A percentile compares a stretch with the other conserved stretches of the same genome.
Conservation (phyloP, 129 eudicot genomes). For the Lonicera japonica region DNA sequence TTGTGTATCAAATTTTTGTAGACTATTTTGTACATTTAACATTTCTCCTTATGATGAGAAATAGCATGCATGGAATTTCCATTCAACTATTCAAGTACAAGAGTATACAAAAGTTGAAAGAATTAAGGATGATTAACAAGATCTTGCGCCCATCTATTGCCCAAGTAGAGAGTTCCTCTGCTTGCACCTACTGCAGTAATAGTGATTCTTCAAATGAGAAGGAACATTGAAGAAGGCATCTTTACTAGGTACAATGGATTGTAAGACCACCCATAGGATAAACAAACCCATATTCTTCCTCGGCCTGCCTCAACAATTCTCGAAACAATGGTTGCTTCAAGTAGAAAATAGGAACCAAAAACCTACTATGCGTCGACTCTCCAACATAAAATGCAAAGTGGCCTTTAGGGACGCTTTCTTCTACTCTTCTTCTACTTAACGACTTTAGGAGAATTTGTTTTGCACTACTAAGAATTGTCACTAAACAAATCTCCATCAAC, state of each 20-base stretch:
- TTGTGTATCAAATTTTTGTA: too few species aligned
- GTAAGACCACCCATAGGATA: conserved; percentile 37
- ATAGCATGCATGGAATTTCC: too few species aligned
- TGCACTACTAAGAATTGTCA: conserved; percentile 6
- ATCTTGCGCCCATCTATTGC: too few species aligned
- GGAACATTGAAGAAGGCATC: conserved; percentile 9
- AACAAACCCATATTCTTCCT: conserved; percentile 31
- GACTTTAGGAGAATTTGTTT: conserved; percentile 17
- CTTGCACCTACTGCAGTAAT: too few species aligned
- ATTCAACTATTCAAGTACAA: too few species aligned
- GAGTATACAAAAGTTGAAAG: too few species aligned
- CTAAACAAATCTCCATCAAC: conserved; percentile 24
- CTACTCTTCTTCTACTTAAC: background rate
- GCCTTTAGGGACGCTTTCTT: conserved; percentile 22
- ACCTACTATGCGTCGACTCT: conserved; percentile 16
- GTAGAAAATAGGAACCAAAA: conserved; percentile 23
- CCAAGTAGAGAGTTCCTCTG: too few species aligned
- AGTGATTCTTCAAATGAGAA: background rate
- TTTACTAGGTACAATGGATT: conserved; percentile 21
- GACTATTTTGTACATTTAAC: too few species aligned
- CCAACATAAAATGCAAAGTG: conserved; percentile 30
- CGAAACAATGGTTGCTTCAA: conserved; percentile 27
- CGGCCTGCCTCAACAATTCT: conserved; percentile 9
- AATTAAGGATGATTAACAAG: too few species aligned
- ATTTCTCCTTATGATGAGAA: too few species aligned